Evolutionary conservation across 257 asterid genomes (phyloP), one percentile per base, ranked within the genome.

Genomic region (Haberlea rhodopensis): DNA sequence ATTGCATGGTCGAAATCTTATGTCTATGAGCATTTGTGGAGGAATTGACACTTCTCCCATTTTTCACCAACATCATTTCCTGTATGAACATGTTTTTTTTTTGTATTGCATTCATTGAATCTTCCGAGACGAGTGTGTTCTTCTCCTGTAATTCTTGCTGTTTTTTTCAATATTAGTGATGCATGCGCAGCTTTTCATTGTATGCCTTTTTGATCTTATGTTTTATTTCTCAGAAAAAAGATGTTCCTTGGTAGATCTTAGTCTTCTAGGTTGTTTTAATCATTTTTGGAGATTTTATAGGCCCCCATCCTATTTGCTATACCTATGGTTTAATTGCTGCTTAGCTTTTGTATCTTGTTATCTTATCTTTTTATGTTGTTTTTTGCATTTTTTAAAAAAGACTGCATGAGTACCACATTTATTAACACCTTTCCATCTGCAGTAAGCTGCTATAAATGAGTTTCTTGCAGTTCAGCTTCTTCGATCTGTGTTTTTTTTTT

Each of bases 1-100:
- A 27, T 48, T 75, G 83, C 83, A 74, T 71, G 80, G 46, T 49
- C 57, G 63, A 67, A n/a, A 65, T 72, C 52, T 71, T 13, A 0
- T 37, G 46, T 37, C n/a, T 37, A n/a, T 3, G 55, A 55, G 19
- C 16, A 13, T 66, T 63, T 63, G 25, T 66, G 71, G 55, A 34
- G 63, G 40, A 52, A 24, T 54, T 52, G 28, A 18, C 10, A 20
- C 1, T 48, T 63, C 59, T 43, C 5, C 6, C 1, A 6, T 34
- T 46, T 65, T 26, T 24, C 26, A 3, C 69, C 22, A 6, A 54
- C 43, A 32, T 32, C 9, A 3, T 37, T 3, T 37, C 19, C 40
- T 18, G 5, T 1, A 10, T 69, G 34, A 40, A 43, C 62, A 52
- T 19, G 10, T 8, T 46, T 45, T n/a, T n/a, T n/a, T 22, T 16